Evolutionary conservation across 148 eudicot species (phyloP), one percentile per base, ranked within the genome.

Genomic region (Rhododendron henanense): DNA sequence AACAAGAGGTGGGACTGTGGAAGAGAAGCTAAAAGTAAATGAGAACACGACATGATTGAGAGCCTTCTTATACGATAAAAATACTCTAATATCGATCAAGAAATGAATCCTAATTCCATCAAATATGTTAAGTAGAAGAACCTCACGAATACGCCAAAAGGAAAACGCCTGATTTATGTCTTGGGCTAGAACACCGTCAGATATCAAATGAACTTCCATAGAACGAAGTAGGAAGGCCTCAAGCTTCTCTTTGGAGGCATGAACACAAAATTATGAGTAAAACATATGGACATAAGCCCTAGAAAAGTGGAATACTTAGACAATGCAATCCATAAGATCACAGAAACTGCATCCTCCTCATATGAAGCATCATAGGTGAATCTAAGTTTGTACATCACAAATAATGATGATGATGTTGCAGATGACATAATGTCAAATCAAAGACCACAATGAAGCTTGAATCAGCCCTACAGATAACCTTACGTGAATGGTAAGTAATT

Each of bases 141-240:
- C 99, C 99, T 97, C 99, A 48, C 99, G 98, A 73, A 97, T 95
- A 83, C 90, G 95, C 99, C 99, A 95, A 91, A 95, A 97, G 47
- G 98, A 93, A 84, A 93, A 92, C 89, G 93, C 94, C 91, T 97
- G 99, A 89, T 93, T 95, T 51, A 92, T 91, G 90, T 97, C 99
- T 89, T 97, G 99, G 37, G 98, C 98, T 85, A 97, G 89, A 90
- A 90, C 98, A 86, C 98, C 99, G 87, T 97, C 98, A 63, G 94
- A 87, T 89, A 97, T 86, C 90, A 97, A 85, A 79, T 95, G 98
- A 89, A 88, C 90, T 88, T 97, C 99, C 94, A 95, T 93, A 6
- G 91, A 87, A 73, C 89, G 89, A 92, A 95, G 92, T 86, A 97
- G 88, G 92, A 97, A 97, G 35, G 91, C 92, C 91, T 97, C 98